phyloP scores from a whole-genome alignment of 371 early-diverging fungal genomes.

The Dinochytrium kinnereticum region DNA sequence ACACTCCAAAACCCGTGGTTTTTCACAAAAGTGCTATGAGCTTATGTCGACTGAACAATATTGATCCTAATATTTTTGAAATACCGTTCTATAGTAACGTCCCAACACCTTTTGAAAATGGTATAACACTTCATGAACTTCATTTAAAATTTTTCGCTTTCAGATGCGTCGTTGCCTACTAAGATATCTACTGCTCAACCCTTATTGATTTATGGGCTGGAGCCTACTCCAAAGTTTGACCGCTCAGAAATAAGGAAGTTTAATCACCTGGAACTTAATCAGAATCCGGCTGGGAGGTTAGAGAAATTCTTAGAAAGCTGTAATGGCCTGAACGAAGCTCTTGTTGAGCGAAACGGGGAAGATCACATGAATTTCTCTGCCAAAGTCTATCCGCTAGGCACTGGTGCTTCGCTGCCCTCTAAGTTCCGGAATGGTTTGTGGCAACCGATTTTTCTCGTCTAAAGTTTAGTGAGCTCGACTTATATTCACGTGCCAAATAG shows the following conservation, averaged over 20 bases:
- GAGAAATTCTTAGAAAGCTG: neutral
- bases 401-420: slow-evolving; percentile 96
- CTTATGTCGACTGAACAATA: slow-evolving; percentile 62
- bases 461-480: slow-evolving; percentile 78
- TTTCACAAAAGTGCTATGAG: slow-evolving; percentile 62
- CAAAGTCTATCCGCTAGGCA: slow-evolving; percentile 83
- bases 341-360: neutral
- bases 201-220: slow-evolving; percentile 46
- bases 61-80: slow-evolving; percentile 68
- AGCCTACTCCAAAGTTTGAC: slow-evolving; percentile 49
- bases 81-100: slow-evolving; percentile 64
- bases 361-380: neutral
- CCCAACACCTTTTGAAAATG: slow-evolving; percentile 38
- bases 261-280: slow-evolving; percentile 1
- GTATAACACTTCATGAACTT: slow-evolving; percentile 12
- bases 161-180: neutral
- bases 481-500: slow-evolving; percentile 65
- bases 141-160: slow-evolving; percentile 6
- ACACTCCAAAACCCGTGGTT: slow-evolving; percentile 64
- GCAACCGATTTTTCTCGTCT: slow-evolving; percentile 22
- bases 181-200: slow-evolving; percentile 31
- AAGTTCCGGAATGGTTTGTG: slow-evolving; percentile 96
- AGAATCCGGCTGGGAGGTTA: neutral
- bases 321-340: neutral
- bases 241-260: slow-evolving; percentile 18